Base-by-base conservation (phyloP, 805 yeast species). In the Clavispora vitiphila region DNA sequence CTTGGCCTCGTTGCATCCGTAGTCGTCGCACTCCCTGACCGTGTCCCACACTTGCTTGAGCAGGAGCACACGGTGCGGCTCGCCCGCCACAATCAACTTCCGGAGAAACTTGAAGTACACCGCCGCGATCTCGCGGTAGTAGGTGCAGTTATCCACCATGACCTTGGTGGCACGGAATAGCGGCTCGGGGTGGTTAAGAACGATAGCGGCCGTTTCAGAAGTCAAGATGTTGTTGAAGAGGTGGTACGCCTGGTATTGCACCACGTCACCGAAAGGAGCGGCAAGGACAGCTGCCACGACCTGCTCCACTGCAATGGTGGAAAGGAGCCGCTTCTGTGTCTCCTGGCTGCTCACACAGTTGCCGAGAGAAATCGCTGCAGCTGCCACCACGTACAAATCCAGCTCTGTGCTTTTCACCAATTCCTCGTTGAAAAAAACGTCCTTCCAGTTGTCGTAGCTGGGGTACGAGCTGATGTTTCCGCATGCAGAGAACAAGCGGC, bases 201-300 rank as follows among this genome's bases (percentile, higher is more conserved):
- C 34, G 36, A 18, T 10, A 34, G 6, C 22, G 7, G 55, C 56
- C 11, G 52, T 45, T 1, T 38, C 44, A 11, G 23, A 19, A 23
- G 46, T 51, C 44, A 67, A 38, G 21, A 61, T 34, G 44, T 68
- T 64, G 35, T 54, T 63, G 37, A 68, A 48, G 42, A 64, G 43
- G 46, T 69, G 74, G 35, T 62, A 49, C 5, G 63, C 54, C 48
- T 69, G 74, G 41, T 53, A 55, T 40, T 65, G 72, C 5, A 69
- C 56, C 6, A 68, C 56, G 41, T 69, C 74, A 21, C 50, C 52
- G 41, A 62, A 55, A 1, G 40, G 16, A 41, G 34, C 20, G 29
- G 27, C 40, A 56, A 63, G 36, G 49, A 64, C 4, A 35, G 31
- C 32, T n/a, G 31, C 15, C 15, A 62, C 46, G 19, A 65, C 58